These are phyloP conservation scores for Xerocomus brunneocitrinus DNA, from an alignment of 768 basidiomycete species.

Conservation along the genomic window DNA sequence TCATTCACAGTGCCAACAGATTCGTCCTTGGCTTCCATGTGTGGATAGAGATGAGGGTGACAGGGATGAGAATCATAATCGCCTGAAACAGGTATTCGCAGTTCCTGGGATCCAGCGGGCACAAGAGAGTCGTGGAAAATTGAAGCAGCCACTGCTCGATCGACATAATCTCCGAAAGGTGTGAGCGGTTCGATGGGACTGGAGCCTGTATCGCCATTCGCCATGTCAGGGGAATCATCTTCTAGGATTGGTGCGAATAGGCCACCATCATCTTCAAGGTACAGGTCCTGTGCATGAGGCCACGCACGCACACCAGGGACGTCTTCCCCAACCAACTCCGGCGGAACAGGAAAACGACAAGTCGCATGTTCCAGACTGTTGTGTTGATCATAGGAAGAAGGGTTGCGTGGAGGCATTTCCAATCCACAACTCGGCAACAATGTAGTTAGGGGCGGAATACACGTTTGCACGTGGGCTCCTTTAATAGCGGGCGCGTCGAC, in stretches of 20 bases:
- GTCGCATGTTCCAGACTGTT: not conserved
- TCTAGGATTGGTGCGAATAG: constrained; percentile 63
- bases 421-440: constrained; percentile 10
- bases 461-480: constrained; percentile 80
- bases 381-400: constrained; percentile 31
- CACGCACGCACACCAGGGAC: constrained; percentile 9
- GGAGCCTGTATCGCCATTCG: constrained; percentile 49
- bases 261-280: constrained; percentile 24
- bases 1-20: constrained; percentile 41
- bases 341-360: constrained; percentile 2
- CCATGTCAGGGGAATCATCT: constrained; percentile 56
- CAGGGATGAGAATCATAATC: constrained; percentile 26
- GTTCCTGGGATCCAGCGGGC: constrained; percentile 13
- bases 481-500: constrained; percentile 78
- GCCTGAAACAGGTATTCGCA: constrained; percentile 20
- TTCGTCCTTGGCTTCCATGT: constrained; percentile 15
- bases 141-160: constrained; percentile 58
- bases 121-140: constrained; percentile 22
- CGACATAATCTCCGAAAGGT: constrained; percentile 72
- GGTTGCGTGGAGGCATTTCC: constrained; percentile 11
- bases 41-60: constrained; percentile 14
- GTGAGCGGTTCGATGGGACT: constrained; percentile 74
- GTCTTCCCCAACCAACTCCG: constrained; percentile 11
- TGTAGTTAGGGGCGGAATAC: constrained; percentile 66
- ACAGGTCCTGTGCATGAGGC: constrained; percentile 17